These are phyloP conservation scores for Juglanconis sp. DNA, from an alignment of 2,329 filamentous ascomycete species.

Conservation along the genomic window DNA sequence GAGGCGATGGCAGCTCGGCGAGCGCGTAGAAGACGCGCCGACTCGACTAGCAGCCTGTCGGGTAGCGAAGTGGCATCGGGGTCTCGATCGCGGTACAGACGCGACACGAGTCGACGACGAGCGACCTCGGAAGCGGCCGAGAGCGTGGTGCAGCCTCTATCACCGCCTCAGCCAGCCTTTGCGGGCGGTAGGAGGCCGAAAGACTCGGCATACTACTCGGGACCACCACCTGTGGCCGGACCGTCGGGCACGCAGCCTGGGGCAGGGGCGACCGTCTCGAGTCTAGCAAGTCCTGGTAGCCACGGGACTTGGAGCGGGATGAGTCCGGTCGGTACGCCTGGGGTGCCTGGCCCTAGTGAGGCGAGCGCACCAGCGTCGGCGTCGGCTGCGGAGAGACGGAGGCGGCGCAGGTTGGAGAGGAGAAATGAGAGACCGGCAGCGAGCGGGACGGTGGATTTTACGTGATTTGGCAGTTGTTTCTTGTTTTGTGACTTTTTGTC, in stretches of 20 bases:
- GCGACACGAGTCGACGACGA: slow-evolving; percentile 47
- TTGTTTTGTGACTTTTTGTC: too few species aligned
- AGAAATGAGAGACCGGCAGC: slow-evolving; percentile 36
- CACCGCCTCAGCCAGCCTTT: slow-evolving; percentile 56
- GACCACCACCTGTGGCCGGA: slow-evolving; percentile 33
- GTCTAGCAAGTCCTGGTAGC: slow-evolving; percentile 41
- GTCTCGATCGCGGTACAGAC: slow-evolving; percentile 49
- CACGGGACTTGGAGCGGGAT: slow-evolving; percentile 54
- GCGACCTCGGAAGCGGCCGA: slow-evolving; percentile 41
- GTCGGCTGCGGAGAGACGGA: slow-evolving; percentile 48
- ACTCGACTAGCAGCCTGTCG: slow-evolving; percentile 55
- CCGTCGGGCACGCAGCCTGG: slow-evolving; percentile 37
- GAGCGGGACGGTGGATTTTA: slow-evolving; percentile 26
- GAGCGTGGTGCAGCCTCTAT: slow-evolving; percentile 40
- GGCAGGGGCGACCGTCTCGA: slow-evolving; percentile 44
- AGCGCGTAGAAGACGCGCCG: slow-evolving; percentile 39
- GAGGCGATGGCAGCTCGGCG: slow-evolving; percentile 47
- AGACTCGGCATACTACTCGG: slow-evolving; percentile 62
- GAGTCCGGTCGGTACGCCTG: slow-evolving; percentile 31
- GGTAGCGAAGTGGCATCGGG: slow-evolving; percentile 40
- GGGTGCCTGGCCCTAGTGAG: slow-evolving; percentile 38
- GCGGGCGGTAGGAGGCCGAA: slow-evolving; percentile 51
- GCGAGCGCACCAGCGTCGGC: slow-evolving; percentile 32
- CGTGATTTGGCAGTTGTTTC: slow-evolving; percentile 8
- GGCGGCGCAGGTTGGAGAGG: slow-evolving; percentile 55